These are phyloP conservation scores for Purshia tridentata DNA, from an alignment of 306 rosid genomes.

Conservation along the genomic window DNA sequence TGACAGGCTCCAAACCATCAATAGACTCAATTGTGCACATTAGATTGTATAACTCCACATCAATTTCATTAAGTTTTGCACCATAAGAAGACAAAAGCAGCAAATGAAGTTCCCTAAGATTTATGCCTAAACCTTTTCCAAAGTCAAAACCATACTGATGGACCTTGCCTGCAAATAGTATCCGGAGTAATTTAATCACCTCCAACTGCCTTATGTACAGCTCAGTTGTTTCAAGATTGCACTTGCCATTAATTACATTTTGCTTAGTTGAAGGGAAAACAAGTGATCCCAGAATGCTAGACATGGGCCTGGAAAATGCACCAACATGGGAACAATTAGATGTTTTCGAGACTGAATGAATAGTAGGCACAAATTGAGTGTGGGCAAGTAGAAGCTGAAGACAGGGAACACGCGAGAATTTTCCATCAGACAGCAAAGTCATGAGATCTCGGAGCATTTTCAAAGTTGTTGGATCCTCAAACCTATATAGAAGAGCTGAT, in stretches of 20 bases:
- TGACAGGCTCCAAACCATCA: conserved; percentile 35
- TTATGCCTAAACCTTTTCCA: no score
- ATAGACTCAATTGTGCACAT: conserved; percentile 62
- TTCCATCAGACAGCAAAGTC: conserved; percentile 51
- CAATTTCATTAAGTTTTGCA: conserved; percentile 59
- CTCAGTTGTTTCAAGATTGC: conserved; percentile 27
- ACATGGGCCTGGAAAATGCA: conserved; percentile 60
- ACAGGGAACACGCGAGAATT: conserved; percentile 48
- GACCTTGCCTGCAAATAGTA: conserved; percentile 41
- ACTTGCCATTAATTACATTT: conserved; percentile 33
- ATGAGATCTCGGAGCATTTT: conserved; percentile 52
- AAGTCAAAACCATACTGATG: conserved; percentile 39
- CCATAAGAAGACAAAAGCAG: conserved; percentile 69
- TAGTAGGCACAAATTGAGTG: conserved; percentile 76
- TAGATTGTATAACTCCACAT: conserved; percentile 59
- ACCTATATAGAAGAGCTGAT: conserved; percentile 70
- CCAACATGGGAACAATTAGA: conserved; percentile 45
- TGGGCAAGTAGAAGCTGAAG: conserved; percentile 77
- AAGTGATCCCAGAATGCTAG: conserved; percentile 70
- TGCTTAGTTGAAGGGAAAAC: conserved; percentile 44
- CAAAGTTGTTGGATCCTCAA: conserved; percentile 63
- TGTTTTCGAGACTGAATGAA: conserved; percentile 43
- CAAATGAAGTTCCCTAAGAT: conserved; percentile 57
- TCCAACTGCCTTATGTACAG: conserved; percentile 48
- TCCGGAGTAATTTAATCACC: conserved; percentile 60